Evolutionary conservation across 768 basidiomycete species (phyloP).

Genomic region (Sistotremastrum suecicum): DNA sequence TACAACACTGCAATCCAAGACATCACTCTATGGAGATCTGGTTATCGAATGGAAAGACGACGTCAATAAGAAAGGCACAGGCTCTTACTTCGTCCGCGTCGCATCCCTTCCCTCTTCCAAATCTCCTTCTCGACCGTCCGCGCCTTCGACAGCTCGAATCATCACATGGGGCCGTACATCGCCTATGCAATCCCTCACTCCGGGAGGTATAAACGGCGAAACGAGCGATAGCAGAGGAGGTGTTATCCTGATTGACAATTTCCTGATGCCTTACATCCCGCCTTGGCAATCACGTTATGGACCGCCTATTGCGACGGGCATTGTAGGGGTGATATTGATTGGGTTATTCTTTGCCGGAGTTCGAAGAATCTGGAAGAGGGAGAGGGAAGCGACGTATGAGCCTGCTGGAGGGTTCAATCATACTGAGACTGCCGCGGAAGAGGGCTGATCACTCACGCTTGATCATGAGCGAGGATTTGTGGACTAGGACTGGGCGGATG

Average conservation of each 20-base stretch:
- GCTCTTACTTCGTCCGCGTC: constrained; percentile 49
- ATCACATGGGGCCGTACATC: constrained; percentile 68
- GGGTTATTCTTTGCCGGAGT: constrained; percentile 63
- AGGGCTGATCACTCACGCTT: no score
- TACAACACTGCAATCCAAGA: constrained; percentile 56
- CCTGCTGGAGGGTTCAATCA: constrained; percentile 68
- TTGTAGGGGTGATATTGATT: constrained; percentile 45
- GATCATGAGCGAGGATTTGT: no score
- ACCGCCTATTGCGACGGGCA: constrained; percentile 46
- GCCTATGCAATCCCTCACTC: no score
- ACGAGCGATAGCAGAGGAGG: constrained; percentile 66
- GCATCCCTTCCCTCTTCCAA: constrained; percentile 10
- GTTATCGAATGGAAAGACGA: constrained; percentile 50
- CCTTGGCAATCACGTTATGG: constrained; percentile 76
- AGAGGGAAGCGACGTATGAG: constrained; percentile 82
- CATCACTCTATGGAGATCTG: constrained; percentile 65
- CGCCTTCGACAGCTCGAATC: constrained; percentile 28
- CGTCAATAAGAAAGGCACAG: constrained; percentile 25
- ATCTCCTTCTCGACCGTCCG: background rate
- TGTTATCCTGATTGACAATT: constrained; percentile 73
- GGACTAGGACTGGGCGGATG: no score
- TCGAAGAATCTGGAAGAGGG: constrained; percentile 52
- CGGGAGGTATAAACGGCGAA: background rate
- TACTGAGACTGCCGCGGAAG: no score
- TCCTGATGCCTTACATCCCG: constrained; percentile 77